These are phyloP conservation scores for Epithemia pelagica DNA, from an alignment of 108 stramenopile species.

Conservation along the genomic window DNA sequence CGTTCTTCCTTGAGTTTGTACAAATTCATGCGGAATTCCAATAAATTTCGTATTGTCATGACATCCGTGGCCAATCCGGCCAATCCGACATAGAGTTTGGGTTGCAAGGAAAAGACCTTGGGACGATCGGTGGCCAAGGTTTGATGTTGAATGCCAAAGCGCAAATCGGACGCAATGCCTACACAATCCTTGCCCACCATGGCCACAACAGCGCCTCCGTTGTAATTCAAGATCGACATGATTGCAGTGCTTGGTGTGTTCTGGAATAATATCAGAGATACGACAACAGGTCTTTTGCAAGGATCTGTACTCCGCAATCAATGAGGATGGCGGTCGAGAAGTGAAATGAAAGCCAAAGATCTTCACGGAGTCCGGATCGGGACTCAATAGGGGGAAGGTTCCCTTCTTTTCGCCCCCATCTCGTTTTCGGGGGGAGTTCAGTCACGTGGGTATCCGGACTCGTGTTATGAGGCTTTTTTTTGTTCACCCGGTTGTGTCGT, in stretches of 20 bases:
- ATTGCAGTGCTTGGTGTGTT: not conserved
- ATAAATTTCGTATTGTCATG: conserved; percentile 80
- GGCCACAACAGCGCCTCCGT: conserved; percentile 96
- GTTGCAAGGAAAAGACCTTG: conserved; percentile 93
- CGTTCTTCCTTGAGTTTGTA: conserved; percentile 95
- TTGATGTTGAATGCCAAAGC: conserved; percentile 89
- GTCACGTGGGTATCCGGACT: too few species aligned
- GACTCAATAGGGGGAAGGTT: too few species aligned
- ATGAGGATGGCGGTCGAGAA: too few species aligned
- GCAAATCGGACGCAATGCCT: conserved; percentile 93
- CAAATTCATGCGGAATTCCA: conserved; percentile 84
- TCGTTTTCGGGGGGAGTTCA: too few species aligned
- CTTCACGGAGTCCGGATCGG: too few species aligned
- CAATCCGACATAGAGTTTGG: conserved; percentile 89
- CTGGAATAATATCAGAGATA: too few species aligned
- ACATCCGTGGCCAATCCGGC: conserved; percentile 96
- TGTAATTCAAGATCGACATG: conserved; percentile 98
- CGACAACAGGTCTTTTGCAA: too few species aligned
- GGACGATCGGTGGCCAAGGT: conserved; percentile 92
- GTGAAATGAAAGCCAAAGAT: not conserved
- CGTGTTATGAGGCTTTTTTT: too few species aligned
- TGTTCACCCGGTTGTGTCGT: too few species aligned
- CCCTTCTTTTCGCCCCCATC: too few species aligned
- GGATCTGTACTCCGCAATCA: too few species aligned
- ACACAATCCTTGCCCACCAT: conserved; percentile 99